Base-by-base conservation (phyloP, 331 rosid species). In the Malus hybrid region DNA sequence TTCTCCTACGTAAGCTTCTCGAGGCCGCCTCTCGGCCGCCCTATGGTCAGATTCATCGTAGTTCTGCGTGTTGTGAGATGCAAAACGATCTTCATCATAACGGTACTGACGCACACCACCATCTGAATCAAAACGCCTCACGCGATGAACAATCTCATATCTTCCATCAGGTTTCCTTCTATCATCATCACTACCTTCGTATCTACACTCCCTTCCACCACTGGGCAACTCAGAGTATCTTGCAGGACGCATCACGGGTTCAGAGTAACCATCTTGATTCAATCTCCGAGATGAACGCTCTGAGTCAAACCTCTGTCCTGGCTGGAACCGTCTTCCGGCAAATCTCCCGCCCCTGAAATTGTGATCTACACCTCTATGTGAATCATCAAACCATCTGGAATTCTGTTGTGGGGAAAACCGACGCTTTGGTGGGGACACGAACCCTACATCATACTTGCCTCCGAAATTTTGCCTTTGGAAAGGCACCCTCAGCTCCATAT, bases 331-430 rank as follows among this genome's bases (percentile, higher is more conserved):
- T 29, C 83, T 75, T 26, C 50, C 76, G 46, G 75, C 71, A 2
- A 66, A 63, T 75, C 86, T 70, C 75, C 83, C 66, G 14, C 80
- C 80, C 79, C 75, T 78, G 78, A 78, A 75, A 70, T 39, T 36
- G 15, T 75, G 82, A 48, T 75, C 85, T 44, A 6, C 42, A 69
- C 50, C 33, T 13, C 55, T 68, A 30, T 50, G 39, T 5, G 30
- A 63, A 78, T 82, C 83, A 48, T 78, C 86, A 32, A 74, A 74
- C 83, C 83, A 78, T 57, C 78, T 78, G n/a, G 86, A 70, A 20
- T 75, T 70, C 15, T 57, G 80, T 50, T 70, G 83, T 3, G 78
- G 78, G 44, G 78, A 70, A 20, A 78, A 70, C 57, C 80, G 78
- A 20, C 72, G 78, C 72, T 75, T 74, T 36, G 73, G 83, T 4